phyloP scores from a whole-genome alignment of 495 filamentous ascomycete species.

The Neurospora sp. region DNA sequence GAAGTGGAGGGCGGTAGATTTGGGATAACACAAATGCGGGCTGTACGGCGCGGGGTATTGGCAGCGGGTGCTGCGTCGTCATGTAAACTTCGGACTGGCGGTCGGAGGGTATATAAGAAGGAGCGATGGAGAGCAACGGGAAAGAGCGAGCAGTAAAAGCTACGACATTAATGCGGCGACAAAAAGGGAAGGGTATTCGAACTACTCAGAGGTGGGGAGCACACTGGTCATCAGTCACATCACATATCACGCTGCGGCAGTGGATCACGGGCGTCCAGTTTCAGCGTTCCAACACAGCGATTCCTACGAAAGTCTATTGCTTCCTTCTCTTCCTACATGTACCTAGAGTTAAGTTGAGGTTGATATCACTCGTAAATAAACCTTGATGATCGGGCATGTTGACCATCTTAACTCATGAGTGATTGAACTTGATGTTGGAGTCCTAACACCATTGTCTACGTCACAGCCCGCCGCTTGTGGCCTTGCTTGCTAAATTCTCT shows the following conservation, averaged over 20 bases:
- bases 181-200: background rate
- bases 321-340: background rate
- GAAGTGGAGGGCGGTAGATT: background rate
- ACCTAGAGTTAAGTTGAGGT: background rate
- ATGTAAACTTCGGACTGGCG: background rate
- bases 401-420: too few species aligned
- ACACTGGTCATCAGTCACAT: background rate
- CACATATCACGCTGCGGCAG: background rate
- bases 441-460: background rate
- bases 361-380: background rate
- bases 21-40: background rate
- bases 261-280: background rate
- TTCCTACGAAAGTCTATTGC: background rate
- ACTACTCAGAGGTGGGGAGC: background rate
- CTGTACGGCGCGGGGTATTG: background rate
- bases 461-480: background rate
- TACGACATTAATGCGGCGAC: background rate
- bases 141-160: background rate
- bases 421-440: background rate
- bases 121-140: too few species aligned
- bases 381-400: background rate
- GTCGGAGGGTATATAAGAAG: too few species aligned
- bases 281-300: background rate
- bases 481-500: background rate
- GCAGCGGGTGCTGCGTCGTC: background rate